Base-by-base conservation (phyloP, 192 early-diverging fungal species). In the Podila epicladia region DNA sequence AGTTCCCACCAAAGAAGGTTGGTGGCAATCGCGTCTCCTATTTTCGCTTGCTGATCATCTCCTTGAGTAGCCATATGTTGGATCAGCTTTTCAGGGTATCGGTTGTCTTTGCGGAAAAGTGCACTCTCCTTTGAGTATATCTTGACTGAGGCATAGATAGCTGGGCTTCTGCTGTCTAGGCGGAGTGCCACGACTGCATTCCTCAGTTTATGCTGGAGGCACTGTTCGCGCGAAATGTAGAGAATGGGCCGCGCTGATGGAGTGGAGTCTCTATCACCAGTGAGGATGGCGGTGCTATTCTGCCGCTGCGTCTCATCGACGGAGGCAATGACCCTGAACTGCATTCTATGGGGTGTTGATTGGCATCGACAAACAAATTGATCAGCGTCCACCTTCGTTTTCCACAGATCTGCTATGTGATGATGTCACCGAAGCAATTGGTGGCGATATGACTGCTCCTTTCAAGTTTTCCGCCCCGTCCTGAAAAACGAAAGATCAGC, bases 101-200 rank as follows among this genome's bases (percentile, higher is more conserved):
- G 62, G 9, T 31, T 20, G 15, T 57, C 55, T n/a, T 69, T 72
- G 31, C 77, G 65, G 26, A 80, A 80, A 17, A 80, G 55, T 0
- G 11, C 28, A 15, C 77, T 80, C 48, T 80, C 67, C 12, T 73
- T 65, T 19, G 77, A 80, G 63, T 80, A 80, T 17, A 73, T 37
- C 32, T 69, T 72, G 22, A 80, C 62, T 4, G 58, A 69, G 48
- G 77, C 71, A 28, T 80, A 72, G 28, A 80, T 4, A 12, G 50
- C 32, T 12, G 60, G 6, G 22, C 11, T 2, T 9, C 65, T 28
- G 1, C 22, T 8, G 15, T 65, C 15, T 4, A n/a, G 0, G 41
- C 41, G 12, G 11, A 82, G 82, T 20, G 82, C 74, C 22, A 75
- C 69, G n/a, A 76, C 57, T 1, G 69, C 19, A 58, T 76, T 76